Evolutionary conservation across 176 grass and related monocot species (phyloP), one percentile per base, ranked within the genome.

Genomic region (Tillandsia leiboldiana): DNA sequence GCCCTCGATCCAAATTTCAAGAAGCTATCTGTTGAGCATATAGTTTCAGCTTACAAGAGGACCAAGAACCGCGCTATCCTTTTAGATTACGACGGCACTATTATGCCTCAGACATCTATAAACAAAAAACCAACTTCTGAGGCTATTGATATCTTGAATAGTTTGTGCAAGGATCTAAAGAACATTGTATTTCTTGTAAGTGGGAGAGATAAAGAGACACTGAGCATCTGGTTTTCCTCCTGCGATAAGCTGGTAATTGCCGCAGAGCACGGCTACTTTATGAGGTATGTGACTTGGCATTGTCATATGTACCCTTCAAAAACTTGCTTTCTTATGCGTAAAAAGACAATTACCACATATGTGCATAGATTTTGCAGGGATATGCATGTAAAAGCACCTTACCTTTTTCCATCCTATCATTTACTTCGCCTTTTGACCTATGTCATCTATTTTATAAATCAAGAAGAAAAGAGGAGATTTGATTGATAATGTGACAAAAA

Each of bases 211-310:
- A 87, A 76, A 51, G 68, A 76, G 18, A 82, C 58, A 53, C 63
- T 87, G n/a, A 54, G 66, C 48, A 53, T 57, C 18, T 87, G 84
- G 84, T 87, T 87, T 67, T 71, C 80, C 17, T 71, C 77, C 27
- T 73, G 67, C 70, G 18, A 72, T 13, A 74, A 67, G 23, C 75
- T 87, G 20, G 80, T 79, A 12, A 53, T 87, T 26, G 74, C 84
- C 3, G 84, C 84, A n/a, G 84, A 87, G 63, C 80, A 87, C 51
- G 84, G 84, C 67, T 87, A 87, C 67, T 83, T 87, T 54, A 51
- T 85, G 26, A 72, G 83, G 83, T 85, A 81, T 51, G 48, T 51
- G 48, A 50, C 59, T 74, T 9, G 42, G 15, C 24, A 28, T 70
- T 58, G 69, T 12, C 26, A 69, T 70, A 26, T 14, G 7, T 7